These are phyloP conservation scores for Apophysomyces ossiformis DNA, from an alignment of 371 early-diverging fungal species.

Conservation along the genomic window DNA sequence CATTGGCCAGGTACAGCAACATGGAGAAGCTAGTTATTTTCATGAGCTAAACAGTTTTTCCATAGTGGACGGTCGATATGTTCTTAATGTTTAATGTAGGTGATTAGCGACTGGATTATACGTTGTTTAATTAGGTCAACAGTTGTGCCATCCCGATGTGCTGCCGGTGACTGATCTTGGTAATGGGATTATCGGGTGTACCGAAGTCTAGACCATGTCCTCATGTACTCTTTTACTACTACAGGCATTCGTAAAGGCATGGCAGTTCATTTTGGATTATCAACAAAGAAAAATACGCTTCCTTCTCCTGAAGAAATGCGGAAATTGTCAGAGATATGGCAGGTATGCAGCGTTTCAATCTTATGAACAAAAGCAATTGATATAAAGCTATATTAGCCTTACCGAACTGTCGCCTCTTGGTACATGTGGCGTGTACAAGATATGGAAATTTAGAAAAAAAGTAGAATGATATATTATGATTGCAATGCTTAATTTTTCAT, in stretches of 20 bases:
- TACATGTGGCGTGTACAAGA: constrained; percentile 57
- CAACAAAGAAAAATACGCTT: constrained; percentile 25
- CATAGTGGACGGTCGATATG: constrained; percentile 66
- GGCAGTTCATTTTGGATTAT: constrained; percentile 42
- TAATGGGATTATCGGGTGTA: background rate
- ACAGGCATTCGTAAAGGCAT: constrained; percentile 56
- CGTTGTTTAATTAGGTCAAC: background rate
- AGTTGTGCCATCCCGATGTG: constrained; percentile 57
- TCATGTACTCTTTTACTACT: background rate
- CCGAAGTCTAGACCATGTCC: background rate
- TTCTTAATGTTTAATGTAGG: constrained; percentile 52
- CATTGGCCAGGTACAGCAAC: constrained; percentile 53
- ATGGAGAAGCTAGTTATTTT: background rate
- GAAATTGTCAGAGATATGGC: constrained; percentile 50
- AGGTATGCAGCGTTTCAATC: constrained; percentile 14
- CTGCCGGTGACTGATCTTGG: constrained; percentile 63
- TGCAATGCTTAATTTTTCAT: background rate
- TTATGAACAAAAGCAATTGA: background rate
- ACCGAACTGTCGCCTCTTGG: constrained; percentile 53
- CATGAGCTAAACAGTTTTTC: background rate
- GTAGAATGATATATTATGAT: background rate
- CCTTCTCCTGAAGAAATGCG: constrained; percentile 49
- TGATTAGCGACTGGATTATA: background rate
- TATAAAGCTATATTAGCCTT: constrained; percentile 32
- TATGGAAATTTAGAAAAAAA: constrained; percentile 8